These are phyloP conservation scores for Lachnellula arida DNA, from an alignment of 2,329 filamentous ascomycete genomes.

Conservation along the genomic window DNA sequence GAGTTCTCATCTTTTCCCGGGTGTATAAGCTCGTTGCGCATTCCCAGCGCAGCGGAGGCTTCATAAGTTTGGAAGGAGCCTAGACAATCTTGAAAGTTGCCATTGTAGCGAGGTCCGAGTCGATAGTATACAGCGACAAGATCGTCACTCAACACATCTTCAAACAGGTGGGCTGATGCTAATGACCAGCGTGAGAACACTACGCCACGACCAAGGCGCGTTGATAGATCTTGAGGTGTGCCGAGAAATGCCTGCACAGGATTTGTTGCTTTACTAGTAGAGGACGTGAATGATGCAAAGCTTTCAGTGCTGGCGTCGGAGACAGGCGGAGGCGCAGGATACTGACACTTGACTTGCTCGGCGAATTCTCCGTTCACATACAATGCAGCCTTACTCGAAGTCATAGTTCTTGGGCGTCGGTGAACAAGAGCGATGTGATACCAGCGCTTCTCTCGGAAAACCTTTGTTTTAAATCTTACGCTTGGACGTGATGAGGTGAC, in stretches of 20 bases:
- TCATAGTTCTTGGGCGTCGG: constrained; percentile 68
- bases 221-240: constrained; percentile 82
- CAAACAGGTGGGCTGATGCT: constrained; percentile 83
- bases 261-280: constrained; percentile 50
- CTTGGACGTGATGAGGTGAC: constrained; percentile 81
- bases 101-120: constrained; percentile 84
- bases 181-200: constrained; percentile 82
- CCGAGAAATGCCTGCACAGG: constrained; percentile 90
- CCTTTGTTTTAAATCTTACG: constrained; percentile 82
- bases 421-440: constrained; percentile 93
- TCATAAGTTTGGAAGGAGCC: constrained; percentile 96
- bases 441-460: constrained; percentile 75
- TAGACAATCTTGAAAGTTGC: constrained; percentile 94
- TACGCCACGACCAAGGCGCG: constrained; percentile 65
- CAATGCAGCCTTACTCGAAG: constrained; percentile 74
- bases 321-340: constrained; percentile 70
- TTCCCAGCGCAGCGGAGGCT: constrained; percentile 82
- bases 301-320: constrained; percentile 60
- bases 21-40: constrained; percentile 87
- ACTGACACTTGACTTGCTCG: constrained; percentile 85
- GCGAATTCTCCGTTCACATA: constrained; percentile 93
- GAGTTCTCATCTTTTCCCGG: constrained; percentile 86
- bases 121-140: constrained; percentile 86
- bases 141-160: constrained; percentile 85
- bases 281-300: constrained; percentile 65